Conservation (phyloP, 305 asterid genomes). For the Petunia hybrid region DNA sequence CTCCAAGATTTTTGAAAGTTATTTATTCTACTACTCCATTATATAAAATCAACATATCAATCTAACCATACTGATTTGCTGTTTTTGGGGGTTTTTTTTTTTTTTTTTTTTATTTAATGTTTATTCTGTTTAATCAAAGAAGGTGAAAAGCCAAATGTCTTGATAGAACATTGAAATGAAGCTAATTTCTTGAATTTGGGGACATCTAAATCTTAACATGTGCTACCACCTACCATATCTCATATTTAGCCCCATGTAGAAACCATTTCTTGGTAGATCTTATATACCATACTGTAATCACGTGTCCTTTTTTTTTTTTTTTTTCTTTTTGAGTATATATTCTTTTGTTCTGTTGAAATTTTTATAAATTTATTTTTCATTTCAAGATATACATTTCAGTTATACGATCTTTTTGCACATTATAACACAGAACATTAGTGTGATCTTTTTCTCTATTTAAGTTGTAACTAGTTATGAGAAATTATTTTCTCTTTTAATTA, state of each 20-base stretch:
- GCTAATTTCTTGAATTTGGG: constrained; percentile 9
- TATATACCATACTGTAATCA: neutral
- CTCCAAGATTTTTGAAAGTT: constrained; percentile 2
- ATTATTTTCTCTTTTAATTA: too few species aligned
- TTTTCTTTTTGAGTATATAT: neutral
- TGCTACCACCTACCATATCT: neutral
- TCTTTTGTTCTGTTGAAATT: too few species aligned
- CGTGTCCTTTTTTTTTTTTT: neutral
- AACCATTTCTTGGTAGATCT: neutral
- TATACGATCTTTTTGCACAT: too few species aligned
- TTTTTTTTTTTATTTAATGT: neutral
- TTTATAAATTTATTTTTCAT: too few species aligned
- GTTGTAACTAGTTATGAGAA: too few species aligned
- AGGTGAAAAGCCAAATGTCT: neutral
- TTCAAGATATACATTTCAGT: too few species aligned
- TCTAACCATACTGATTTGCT: constrained; percentile 11
- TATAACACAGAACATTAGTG: too few species aligned
- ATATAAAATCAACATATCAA: constrained; percentile 21
- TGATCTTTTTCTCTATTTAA: too few species aligned
- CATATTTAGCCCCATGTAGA: neutral
- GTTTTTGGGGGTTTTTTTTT: too few species aligned
- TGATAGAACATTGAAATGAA: neutral
- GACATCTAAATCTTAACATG: constrained; percentile 26
- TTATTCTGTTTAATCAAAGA: neutral
- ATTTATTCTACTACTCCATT: neutral